Evolutionary conservation across 495 filamentous ascomycete genomes (phyloP), one percentile per base, ranked within the genome.

Genomic region (Sabuloglossum arenarium): DNA sequence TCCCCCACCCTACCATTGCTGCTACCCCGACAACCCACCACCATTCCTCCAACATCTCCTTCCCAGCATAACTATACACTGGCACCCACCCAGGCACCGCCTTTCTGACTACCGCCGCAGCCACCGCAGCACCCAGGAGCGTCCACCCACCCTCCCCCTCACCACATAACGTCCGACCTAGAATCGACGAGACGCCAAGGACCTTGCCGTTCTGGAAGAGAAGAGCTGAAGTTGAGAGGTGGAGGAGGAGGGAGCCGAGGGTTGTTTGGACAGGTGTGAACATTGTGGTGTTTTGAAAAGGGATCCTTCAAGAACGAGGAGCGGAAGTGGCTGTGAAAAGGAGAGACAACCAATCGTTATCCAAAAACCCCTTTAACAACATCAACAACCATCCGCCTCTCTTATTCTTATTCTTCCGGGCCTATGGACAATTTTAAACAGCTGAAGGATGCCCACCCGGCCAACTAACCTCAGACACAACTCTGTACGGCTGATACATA

Each of bases 251-350:
- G 0, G 77, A 76, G 4, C 78, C 78, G 11, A 79, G 57, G 10
- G 73, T 69, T 6, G 78, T 77, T 55, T 79, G 69, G 11, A 80
- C 53, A 0, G 78, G 76, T 0, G 78, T 80, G 60, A 80, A 79
- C 78, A 80, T 80, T n/a, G n/a, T n/a, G n/a, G n/a, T n/a, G n/a
- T n/a, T n/a, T n/a, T n/a, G n/a, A n/a, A n/a, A n/a, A n/a, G n/a
- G n/a, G n/a, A n/a, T n/a, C n/a, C n/a, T n/a, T n/a, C n/a, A n/a
- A n/a, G n/a, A n/a, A n/a, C n/a, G n/a, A n/a, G n/a, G n/a, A n/a
- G n/a, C n/a, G n/a, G n/a, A n/a, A n/a, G n/a, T n/a, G n/a, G n/a
- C n/a, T n/a, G n/a, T n/a, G n/a, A n/a, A n/a, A n/a, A n/a, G n/a
- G n/a, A n/a, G n/a, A n/a, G n/a, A n/a, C n/a, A n/a, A n/a, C n/a